A percentile compares a stretch with the other conserved stretches of the same genome.
phyloP scores from a whole-genome alignment of 2,329 filamentous ascomycete species.

The Catunica adiposa region DNA sequence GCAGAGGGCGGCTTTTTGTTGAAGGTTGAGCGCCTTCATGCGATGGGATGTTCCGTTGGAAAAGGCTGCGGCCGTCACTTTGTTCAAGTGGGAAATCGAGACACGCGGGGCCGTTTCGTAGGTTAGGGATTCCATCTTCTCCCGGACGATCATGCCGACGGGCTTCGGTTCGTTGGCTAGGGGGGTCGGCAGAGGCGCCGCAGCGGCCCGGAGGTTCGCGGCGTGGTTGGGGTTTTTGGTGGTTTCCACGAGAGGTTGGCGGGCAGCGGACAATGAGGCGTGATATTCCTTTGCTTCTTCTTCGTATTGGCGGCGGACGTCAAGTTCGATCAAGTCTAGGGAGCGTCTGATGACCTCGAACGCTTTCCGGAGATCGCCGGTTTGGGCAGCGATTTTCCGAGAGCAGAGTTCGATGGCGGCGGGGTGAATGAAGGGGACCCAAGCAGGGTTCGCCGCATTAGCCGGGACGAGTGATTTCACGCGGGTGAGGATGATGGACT shows the following conservation, averaged over 20 bases:
- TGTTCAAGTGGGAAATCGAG: constrained; percentile 78
- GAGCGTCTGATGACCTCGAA: constrained; percentile 87
- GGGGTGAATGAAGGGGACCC: constrained; percentile 79
- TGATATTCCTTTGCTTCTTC: constrained; percentile 40
- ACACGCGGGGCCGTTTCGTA: constrained; percentile 71
- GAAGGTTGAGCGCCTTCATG: constrained; percentile 74
- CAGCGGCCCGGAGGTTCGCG: constrained; percentile 20
- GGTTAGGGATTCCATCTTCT: constrained; percentile 47
- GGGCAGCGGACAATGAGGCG: constrained; percentile 49
- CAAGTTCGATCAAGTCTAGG: constrained; percentile 74
- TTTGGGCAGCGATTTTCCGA: constrained; percentile 86
- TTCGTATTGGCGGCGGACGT: constrained; percentile 60
- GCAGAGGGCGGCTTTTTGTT: constrained; percentile 91
- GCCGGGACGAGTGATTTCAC: constrained; percentile 56
- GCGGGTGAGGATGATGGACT: constrained; percentile 68
- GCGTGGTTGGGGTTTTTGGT: constrained; percentile 41
- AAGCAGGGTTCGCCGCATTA: constrained; percentile 35
- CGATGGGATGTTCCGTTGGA: constrained; percentile 76
- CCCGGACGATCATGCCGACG: constrained; percentile 31
- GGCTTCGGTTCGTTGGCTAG: constrained; percentile 19
- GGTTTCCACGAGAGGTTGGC: constrained; percentile 66
- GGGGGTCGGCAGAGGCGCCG: constrained; percentile 24
- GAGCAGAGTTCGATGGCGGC: constrained; percentile 87
- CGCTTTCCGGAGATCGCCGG: constrained; percentile 82
- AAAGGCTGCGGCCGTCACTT: constrained; percentile 77